Conservation (phyloP, 495 filamentous ascomycete species). For the Evansstolkia leycettana region DNA sequence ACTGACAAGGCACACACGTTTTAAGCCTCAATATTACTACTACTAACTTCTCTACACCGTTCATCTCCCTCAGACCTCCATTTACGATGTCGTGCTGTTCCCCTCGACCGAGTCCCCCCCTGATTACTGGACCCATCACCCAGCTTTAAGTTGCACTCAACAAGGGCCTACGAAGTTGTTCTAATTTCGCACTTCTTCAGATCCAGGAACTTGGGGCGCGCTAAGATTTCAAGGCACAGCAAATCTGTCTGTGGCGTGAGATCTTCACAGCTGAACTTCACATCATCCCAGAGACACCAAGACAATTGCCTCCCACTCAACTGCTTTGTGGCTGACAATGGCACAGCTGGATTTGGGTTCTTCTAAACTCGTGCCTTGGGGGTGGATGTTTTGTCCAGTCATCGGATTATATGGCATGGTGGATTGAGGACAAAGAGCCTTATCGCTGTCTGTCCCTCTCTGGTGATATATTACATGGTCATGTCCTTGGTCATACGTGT, state of each 20-base stretch:
- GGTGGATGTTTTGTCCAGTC: neutral
- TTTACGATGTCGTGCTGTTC: too few species aligned
- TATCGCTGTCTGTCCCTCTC: too few species aligned
- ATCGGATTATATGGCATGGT: neutral
- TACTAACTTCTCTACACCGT: too few species aligned
- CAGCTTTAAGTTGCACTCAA: too few species aligned
- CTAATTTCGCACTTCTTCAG: too few species aligned
- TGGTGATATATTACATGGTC: too few species aligned
- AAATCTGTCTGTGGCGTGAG: conserved; percentile 18
- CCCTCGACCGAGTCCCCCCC: too few species aligned
- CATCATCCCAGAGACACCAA: conserved; percentile 7
- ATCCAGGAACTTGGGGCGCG: conserved; percentile 17
- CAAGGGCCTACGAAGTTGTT: too few species aligned
- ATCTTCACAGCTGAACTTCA: conserved; percentile 21
- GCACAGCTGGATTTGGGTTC: conserved; percentile 13
- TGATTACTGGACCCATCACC: too few species aligned
- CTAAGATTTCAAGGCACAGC: conserved; percentile 10
- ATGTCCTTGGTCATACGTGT: neutral
- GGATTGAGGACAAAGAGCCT: neutral
- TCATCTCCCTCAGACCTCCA: too few species aligned
- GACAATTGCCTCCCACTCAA: conserved; percentile 6
- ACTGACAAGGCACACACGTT: too few species aligned
- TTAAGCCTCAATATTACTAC: too few species aligned
- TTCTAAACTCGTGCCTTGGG: conserved; percentile 2
- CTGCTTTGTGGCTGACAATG: conserved; percentile 15